Evolutionary conservation across 2,329 filamentous ascomycete species (phyloP).

Genomic region (Gnomoniopsis smithogilvyi): DNA sequence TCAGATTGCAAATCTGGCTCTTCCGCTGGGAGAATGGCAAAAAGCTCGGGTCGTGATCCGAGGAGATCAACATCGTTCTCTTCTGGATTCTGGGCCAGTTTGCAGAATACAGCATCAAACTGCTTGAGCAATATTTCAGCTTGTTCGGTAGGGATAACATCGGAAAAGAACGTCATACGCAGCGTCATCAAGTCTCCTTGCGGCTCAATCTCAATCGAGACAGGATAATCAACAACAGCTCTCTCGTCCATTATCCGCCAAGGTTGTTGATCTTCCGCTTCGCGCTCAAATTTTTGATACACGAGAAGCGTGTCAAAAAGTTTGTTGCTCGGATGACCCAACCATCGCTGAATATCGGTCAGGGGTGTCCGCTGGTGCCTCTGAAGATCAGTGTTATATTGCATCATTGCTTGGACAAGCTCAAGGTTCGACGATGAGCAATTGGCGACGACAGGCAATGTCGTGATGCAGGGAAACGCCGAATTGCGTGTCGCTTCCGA

Average conservation of each 20-base stretch:
- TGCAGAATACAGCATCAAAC: constrained; percentile 63
- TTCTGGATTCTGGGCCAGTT: constrained; percentile 51
- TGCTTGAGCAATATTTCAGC: constrained; percentile 66
- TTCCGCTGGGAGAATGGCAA: constrained; percentile 65
- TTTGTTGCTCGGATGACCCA: constrained; percentile 59
- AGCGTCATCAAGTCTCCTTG: constrained; percentile 49
- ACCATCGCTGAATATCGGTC: constrained; percentile 67
- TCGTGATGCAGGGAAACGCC: constrained; percentile 78
- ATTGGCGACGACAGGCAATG: constrained; percentile 67
- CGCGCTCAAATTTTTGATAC: constrained; percentile 62
- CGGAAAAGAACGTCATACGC: constrained; percentile 62
- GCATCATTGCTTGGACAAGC: constrained; percentile 62
- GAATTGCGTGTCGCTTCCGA: constrained; percentile 55
- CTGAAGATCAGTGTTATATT: constrained; percentile 60
- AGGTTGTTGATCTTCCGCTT: constrained; percentile 23
- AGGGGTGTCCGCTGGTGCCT: constrained; percentile 72
- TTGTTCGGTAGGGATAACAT: constrained; percentile 66
- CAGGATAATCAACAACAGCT: constrained; percentile 70
- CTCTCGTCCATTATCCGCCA: constrained; percentile 66
- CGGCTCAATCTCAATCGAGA: constrained; percentile 78
- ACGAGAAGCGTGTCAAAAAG: constrained; percentile 85
- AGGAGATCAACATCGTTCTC: constrained; percentile 37
- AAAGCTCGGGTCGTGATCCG: constrained; percentile 34
- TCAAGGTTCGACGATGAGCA: constrained; percentile 51
- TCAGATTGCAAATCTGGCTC: constrained; percentile 54